Evolutionary conservation across 164 flowering plant genomes (phyloP), one percentile per base, ranked within the genome.

Genomic region (Liquidambar formosana): DNA sequence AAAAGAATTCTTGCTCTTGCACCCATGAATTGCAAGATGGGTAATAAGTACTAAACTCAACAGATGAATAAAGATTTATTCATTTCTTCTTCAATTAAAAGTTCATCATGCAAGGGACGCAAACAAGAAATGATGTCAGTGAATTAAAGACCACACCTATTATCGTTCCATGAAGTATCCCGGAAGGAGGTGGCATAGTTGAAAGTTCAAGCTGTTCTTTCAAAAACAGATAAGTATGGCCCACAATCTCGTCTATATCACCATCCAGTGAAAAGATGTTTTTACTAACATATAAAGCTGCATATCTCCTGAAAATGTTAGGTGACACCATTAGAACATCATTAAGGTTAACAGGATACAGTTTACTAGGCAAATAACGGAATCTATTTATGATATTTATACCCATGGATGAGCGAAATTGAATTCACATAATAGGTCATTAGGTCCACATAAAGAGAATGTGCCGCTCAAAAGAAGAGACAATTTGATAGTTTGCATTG

Each of bases 191-290:
- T 47, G 92, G 88, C 78, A 80, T 65, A 10, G 78, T 71, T 69
- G 89, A 80, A 73, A 74, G 82, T 66, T 88, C 85, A 64, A 89
- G 94, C 71, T 92, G 93, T 77, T 92, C 95, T 70, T 89, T 92
- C 64, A 92, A 77, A 77, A 82, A 89, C 78, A 89, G 74, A 63
- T 84, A 92, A 49, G 84, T 25, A 57, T 89, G 94, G n/a, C 97
- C 97, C 44, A 85, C 83, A 61, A 92, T 84, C 85, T 92, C 95
- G 72, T 84, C 89, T 58, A 85, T 76, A 63, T 84, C 94, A 70
- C 71, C 83, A 74, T 83, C 83, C 62, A 74, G 52, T 57, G 75
- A 43, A 73, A 82, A 79, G 61, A 89, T 74, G 67, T 83, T 80
- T 73, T 81, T 82, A 60, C 88, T 81, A 61, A 86, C 75, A 79